phyloP scores from a whole-genome alignment of 768 basidiomycete species.

The Auricularia heimuer region DNA sequence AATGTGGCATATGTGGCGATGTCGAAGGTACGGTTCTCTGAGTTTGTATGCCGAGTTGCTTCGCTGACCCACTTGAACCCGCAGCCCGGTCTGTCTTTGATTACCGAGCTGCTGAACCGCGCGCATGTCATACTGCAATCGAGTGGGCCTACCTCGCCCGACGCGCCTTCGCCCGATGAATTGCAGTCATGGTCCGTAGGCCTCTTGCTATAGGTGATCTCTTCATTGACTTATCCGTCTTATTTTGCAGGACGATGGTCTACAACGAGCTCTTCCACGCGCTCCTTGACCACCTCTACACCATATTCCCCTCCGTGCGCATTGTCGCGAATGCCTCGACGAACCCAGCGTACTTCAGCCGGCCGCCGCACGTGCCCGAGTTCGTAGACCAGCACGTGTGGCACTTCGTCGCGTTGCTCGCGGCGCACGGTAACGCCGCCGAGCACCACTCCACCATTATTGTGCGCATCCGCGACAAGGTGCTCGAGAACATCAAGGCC shows the following conservation, averaged over 20 bases:
- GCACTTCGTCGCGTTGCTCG: constrained; percentile 86
- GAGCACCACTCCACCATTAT: constrained; percentile 89
- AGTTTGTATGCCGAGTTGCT: neutral
- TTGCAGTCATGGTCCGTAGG: constrained; percentile 60
- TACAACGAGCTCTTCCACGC: constrained; percentile 82
- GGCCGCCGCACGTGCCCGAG: constrained; percentile 51
- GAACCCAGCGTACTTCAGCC: constrained; percentile 14
- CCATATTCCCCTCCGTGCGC: constrained; percentile 86
- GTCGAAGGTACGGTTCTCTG: constrained; percentile 54
- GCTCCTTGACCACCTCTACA: constrained; percentile 62
- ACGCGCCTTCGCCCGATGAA: constrained; percentile 61
- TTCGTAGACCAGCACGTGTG: constrained; percentile 72
- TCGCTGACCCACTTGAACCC: constrained; percentile 5
- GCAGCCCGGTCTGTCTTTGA: constrained; percentile 83
- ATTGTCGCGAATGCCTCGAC: constrained; percentile 31
- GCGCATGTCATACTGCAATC: constrained; percentile 66
- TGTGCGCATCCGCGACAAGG: constrained; percentile 78
- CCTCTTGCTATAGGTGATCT: neutral
- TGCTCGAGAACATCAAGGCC: constrained; percentile 78
- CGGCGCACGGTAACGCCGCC: constrained; percentile 62
- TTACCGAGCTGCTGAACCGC: constrained; percentile 84
- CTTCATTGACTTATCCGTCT: constrained; percentile 6
- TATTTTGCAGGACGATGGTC: constrained; percentile 53
- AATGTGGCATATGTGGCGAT: constrained; percentile 65
- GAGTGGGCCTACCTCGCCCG: constrained; percentile 40